phyloP scores from a whole-genome alignment of 2,329 filamentous ascomycete genomes.

The Dothideomycetidae sp. region DNA sequence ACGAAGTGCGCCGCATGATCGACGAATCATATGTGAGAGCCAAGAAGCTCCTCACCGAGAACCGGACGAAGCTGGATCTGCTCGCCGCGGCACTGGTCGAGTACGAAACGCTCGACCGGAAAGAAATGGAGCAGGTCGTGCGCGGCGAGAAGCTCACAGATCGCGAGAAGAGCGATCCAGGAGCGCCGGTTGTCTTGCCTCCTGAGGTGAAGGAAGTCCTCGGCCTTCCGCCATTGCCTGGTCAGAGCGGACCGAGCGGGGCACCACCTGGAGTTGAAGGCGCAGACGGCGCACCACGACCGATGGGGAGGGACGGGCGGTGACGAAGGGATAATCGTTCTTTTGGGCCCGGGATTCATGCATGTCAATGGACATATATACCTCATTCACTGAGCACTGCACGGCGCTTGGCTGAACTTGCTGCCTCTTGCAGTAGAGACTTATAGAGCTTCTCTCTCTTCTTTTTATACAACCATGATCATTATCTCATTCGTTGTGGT shows the following conservation, averaged over 20 bases:
- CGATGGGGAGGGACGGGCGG: neutral
- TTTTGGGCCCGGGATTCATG: no score
- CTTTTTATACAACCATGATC: neutral
- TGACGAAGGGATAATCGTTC: no score
- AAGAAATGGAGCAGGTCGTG: slow-evolving; percentile 83
- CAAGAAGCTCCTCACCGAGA: slow-evolving; percentile 52
- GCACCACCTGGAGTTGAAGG: slow-evolving; percentile 4
- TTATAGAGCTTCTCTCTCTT: neutral
- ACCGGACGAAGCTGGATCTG: slow-evolving; percentile 72
- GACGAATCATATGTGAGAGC: slow-evolving; percentile 70
- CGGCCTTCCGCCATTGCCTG: neutral
- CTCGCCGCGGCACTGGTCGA: slow-evolving; percentile 81
- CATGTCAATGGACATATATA: no score
- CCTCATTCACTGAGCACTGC: no score
- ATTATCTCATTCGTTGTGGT: neutral
- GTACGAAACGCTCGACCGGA: slow-evolving; percentile 81
- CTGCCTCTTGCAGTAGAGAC: no score
- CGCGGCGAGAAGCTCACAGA: slow-evolving; percentile 66
- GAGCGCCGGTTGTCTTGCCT: slow-evolving; percentile 54
- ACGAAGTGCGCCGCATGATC: slow-evolving; percentile 71
- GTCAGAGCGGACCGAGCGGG: neutral
- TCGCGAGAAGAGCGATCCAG: slow-evolving; percentile 45
- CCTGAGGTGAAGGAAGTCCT: slow-evolving; percentile 20
- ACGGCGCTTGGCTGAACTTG: no score
- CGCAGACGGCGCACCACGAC: slow-evolving; percentile 2